Conservation (phyloP, 129 eudicot genomes). For the Arctium minus region DNA sequence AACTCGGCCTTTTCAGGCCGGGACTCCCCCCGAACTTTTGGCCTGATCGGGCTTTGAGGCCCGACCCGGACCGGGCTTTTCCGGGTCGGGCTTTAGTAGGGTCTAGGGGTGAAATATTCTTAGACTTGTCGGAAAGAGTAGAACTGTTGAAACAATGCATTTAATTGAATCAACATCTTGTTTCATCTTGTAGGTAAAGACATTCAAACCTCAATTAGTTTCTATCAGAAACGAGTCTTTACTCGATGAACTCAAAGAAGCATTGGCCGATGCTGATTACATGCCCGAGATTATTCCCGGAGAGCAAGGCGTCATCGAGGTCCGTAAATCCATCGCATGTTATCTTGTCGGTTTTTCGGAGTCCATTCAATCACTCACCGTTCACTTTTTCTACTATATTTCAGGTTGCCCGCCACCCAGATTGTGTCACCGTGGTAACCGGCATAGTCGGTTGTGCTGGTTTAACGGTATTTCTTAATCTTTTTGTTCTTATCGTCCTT, state of each 20-base stretch:
- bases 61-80: neutral
- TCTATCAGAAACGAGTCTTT: conserved; percentile 71
- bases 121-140: neutral
- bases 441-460: conserved; percentile 99
- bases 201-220: conserved; percentile 82
- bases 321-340: conserved; percentile 14
- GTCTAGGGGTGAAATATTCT: neutral
- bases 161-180: neutral
- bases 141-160: neutral
- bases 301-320: conserved; percentile 92
- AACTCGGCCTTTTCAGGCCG: too few species aligned
- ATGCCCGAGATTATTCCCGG: conserved; percentile 98
- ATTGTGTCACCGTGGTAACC: conserved; percentile 90
- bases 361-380: neutral
- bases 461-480: conserved; percentile 55
- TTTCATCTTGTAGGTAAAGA: conserved; percentile 54
- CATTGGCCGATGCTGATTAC: conserved; percentile 73
- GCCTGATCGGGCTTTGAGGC: too few species aligned
- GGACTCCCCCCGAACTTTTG: too few species aligned
- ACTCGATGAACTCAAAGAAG: conserved; percentile 78
- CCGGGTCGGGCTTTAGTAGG: neutral
- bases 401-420: conserved; percentile 98
- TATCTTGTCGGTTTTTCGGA: neutral
- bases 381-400: neutral
- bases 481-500: neutral